phyloP scores from a whole-genome alignment of 306 rosid genomes.

The Pachyrhizus erosus region DNA sequence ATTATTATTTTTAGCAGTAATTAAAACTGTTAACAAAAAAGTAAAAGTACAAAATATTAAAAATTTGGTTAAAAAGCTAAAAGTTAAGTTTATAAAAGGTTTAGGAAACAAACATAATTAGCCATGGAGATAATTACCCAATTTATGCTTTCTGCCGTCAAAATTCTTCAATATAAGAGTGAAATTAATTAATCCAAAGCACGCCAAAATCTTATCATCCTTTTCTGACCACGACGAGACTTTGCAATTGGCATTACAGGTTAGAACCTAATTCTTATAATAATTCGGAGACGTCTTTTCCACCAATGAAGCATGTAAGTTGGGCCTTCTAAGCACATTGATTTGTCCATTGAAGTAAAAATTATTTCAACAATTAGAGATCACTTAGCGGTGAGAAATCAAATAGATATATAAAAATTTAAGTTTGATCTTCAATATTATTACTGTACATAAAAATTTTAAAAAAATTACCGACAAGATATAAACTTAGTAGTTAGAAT shows the following conservation, averaged over 20 bases:
- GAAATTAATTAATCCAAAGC: constrained; percentile 21
- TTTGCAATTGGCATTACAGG: background rate
- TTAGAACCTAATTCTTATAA: background rate
- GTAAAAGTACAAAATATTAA: too few species aligned
- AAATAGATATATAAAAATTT: too few species aligned
- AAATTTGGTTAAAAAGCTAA: too few species aligned
- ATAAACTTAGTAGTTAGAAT: background rate
- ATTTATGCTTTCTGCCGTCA: background rate
- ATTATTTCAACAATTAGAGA: too few species aligned
- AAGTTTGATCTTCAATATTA: too few species aligned
- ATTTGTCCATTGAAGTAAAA: background rate
- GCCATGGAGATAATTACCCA: background rate
- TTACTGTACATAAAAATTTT: too few species aligned
- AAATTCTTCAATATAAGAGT: constrained; percentile 6
- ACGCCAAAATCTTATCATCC: background rate
- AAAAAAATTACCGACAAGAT: too few species aligned
- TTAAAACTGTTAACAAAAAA: too few species aligned
- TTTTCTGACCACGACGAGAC: constrained; percentile 27
- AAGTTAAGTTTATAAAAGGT: too few species aligned
- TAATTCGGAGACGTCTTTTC: background rate
- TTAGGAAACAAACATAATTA: too few species aligned
- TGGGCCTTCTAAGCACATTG: background rate
- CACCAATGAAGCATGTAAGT: background rate
- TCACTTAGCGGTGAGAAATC: too few species aligned
- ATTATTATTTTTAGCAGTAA: too few species aligned